Evolutionary conservation across 139 green algal genomes (phyloP).

Genomic region (Micractinium conductrix): DNA sequence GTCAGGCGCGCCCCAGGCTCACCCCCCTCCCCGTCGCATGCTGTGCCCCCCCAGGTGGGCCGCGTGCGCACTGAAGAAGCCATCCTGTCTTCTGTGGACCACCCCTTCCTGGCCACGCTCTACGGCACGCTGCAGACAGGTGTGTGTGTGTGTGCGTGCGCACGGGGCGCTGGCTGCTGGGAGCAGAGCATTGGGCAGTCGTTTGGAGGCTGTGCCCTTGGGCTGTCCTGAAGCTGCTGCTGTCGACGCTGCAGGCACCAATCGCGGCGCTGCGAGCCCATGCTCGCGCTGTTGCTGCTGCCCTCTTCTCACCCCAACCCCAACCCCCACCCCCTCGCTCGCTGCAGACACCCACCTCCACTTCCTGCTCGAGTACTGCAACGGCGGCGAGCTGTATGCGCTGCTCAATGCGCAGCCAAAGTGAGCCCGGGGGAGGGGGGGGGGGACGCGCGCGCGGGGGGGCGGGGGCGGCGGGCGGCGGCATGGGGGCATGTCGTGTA

Average conservation of each 20-base stretch:
- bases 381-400: slow-evolving; percentile 83
- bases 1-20: too few relatives aligned
- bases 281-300: too few relatives aligned
- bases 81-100: slow-evolving; percentile 91
- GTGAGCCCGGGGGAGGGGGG: background rate
- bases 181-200: background rate
- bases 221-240: too few relatives aligned
- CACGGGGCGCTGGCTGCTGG: background rate
- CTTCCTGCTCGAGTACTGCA: slow-evolving; percentile 82
- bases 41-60: slow-evolving; percentile 54
- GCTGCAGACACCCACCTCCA: slow-evolving; percentile 84
- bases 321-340: background rate
- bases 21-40: too few relatives aligned
- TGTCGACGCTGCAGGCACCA: too few relatives aligned
- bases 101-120: slow-evolving; percentile 96
- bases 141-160: background rate
- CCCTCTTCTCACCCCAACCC: background rate
- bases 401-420: slow-evolving; percentile 73
- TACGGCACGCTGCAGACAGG: slow-evolving; percentile 93
- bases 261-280: too few relatives aligned
- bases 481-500: background rate
- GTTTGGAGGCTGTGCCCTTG: too few relatives aligned
- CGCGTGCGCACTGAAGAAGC: slow-evolving; percentile 90
- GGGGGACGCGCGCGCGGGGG: background rate
- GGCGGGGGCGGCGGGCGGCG: background rate